phyloP scores from a whole-genome alignment of 371 early-diverging fungal genomes.

The Zychaea mexicana region DNA sequence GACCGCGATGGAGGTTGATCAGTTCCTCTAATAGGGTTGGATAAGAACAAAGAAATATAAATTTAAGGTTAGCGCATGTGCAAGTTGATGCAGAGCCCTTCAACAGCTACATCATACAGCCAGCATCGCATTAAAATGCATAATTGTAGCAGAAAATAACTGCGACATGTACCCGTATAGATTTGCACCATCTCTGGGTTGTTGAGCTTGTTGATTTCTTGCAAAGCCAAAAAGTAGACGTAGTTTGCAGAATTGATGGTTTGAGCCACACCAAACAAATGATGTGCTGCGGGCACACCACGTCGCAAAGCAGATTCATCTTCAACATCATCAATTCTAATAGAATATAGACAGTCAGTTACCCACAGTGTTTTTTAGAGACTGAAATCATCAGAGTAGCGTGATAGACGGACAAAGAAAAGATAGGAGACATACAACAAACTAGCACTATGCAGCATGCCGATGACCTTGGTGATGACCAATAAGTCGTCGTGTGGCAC shows the following conservation, averaged over 20 bases:
- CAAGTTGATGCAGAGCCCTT: too few species aligned
- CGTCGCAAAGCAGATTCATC: slow-evolving; percentile 89
- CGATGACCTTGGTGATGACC: slow-evolving; percentile 80
- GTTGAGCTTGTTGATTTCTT: slow-evolving; percentile 72
- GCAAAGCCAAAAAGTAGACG: slow-evolving; percentile 90
- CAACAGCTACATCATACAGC: too few species aligned
- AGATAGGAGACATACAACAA: slow-evolving; percentile 65
- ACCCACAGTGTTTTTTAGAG: not conserved
- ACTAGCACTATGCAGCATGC: slow-evolving; percentile 94
- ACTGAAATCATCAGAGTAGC: too few species aligned
- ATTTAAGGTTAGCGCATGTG: too few species aligned
- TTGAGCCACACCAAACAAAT: slow-evolving; percentile 88
- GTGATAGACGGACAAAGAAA: not conserved
- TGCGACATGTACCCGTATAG: slow-evolving; percentile 66
- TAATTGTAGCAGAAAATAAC: too few species aligned
- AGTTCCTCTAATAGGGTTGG: slow-evolving; percentile 69
- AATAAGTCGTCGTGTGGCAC: slow-evolving; percentile 70
- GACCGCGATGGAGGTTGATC: slow-evolving; percentile 89
- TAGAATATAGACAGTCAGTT: not conserved
- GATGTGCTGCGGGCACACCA: slow-evolving; percentile 95
- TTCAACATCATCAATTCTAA: slow-evolving; percentile 94
- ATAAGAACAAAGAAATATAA: too few species aligned
- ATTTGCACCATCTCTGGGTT: slow-evolving; percentile 73
- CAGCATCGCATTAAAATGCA: too few species aligned
- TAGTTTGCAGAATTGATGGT: slow-evolving; percentile 97